A percentile compares a stretch with the other conserved stretches of the same genome.
Evolutionary conservation across 139 green algal species (phyloP).

Genomic region (Tetradesmus obliquus): DNA sequence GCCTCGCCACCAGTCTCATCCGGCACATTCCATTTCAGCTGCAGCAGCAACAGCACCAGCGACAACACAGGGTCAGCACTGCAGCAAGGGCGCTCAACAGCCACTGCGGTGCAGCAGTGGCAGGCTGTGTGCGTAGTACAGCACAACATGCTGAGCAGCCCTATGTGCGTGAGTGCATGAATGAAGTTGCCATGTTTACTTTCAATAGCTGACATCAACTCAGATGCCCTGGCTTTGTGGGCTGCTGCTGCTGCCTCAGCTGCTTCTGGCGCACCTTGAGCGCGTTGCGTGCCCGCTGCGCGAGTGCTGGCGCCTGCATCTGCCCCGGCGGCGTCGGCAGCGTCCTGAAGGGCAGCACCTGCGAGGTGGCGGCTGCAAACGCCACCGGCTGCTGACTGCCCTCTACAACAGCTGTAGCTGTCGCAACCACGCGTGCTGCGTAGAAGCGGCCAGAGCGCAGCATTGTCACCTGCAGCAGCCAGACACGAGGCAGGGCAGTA

Average conservation of each 20-base stretch:
- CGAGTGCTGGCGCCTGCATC: slow-evolving; percentile 56
- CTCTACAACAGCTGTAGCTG: background rate
- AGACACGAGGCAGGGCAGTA: too few relatives aligned
- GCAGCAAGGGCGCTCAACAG: background rate
- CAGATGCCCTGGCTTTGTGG: too few relatives aligned
- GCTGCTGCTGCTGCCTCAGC: background rate
- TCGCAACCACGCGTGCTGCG: slow-evolving; percentile 52
- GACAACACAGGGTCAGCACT: background rate
- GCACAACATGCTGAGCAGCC: background rate
- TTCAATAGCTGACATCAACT: background rate
- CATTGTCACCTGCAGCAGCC: slow-evolving; percentile 58
- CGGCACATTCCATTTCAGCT: slow-evolving; percentile 77
- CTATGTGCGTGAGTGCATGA: background rate
- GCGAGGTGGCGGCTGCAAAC: slow-evolving; percentile 49
- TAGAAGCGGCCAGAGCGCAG: slow-evolving; percentile 68
- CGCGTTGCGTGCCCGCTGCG: slow-evolving; percentile 57
- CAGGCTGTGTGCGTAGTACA: background rate
- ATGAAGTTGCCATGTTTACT: too few relatives aligned
- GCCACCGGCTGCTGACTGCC: slow-evolving; percentile 33
- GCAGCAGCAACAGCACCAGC: slow-evolving; percentile 3
- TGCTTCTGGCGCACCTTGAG: slow-evolving; percentile 63
- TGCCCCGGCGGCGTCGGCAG: slow-evolving; percentile 56
- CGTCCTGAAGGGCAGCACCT: slow-evolving; percentile 58
- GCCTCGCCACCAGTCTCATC: slow-evolving; percentile 71
- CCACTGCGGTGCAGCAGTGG: background rate